Evolutionary conservation across 1,139 yeast species (phyloP), one percentile per base, ranked within the genome.

Genomic region (Yamadazyma songkhlaensis): DNA sequence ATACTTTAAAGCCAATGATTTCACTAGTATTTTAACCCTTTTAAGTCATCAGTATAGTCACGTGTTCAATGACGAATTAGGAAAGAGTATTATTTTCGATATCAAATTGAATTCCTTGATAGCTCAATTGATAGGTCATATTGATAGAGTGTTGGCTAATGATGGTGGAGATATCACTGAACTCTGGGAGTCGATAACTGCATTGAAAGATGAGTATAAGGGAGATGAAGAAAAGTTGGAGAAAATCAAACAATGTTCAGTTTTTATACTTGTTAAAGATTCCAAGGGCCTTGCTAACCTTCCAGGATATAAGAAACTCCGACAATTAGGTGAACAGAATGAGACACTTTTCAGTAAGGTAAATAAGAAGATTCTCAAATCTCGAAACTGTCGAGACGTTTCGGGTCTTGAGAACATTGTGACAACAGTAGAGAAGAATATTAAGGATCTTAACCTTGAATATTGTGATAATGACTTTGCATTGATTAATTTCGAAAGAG

Each of bases 91-190:
- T 17, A 45, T 67, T n/a, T 84, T 85, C 54, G 68, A 79, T 49
- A 57, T 81, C 45, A 57, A 71, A 42, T 65, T 79, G 48, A 60
- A 79, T 47, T 64, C 77, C 57, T 67, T 82, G 43, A 66, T 79
- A 3, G 46, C 40, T 36, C 45, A 56, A 14, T 40, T 67, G 33
- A 60, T 53, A 37, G 38, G 40, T 5, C 58, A 54, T 36, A 37
- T 62, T 12, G 58, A 55, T 8, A 37, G 42, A 20, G 50, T 53
- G 31, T 45, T 59, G 15, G 41, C 44, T 26, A 30, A 40, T 17
- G 42, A 46, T 7, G 50, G 47, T 35, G 56, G 51, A 8, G 48
- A 51, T 34, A 55, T 49, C 27, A 47, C 39, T 25, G 35, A 23
- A 8, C 43, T 55, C 4, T 38, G 81, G 12, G 49, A 53, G 15